These are phyloP conservation scores for Colletotrichum chlorophyti DNA, from an alignment of 2,329 filamentous ascomycete species.

Conservation along the genomic window DNA sequence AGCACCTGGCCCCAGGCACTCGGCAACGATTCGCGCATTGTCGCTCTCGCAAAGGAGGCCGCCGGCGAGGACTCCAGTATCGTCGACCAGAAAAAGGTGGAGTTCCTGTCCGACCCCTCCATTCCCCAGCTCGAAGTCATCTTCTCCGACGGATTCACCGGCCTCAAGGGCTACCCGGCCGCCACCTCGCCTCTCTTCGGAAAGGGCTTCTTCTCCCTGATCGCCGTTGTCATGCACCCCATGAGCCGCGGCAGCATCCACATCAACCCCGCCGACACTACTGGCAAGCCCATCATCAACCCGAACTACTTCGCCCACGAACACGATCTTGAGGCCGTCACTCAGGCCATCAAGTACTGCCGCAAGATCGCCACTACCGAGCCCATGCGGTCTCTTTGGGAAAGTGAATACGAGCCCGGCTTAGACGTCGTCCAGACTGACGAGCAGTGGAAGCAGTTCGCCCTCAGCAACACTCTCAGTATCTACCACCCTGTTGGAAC, in stretches of 20 bases:
- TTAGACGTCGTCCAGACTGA: conserved; percentile 30
- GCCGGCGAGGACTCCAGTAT: conserved; percentile 35
- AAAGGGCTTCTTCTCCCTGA: conserved; percentile 36
- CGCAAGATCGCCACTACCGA: conserved; percentile 39
- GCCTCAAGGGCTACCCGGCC: conserved; percentile 43
- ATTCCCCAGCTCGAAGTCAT: conserved; percentile 51
- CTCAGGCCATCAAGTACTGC: conserved; percentile 39
- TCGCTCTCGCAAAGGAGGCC: conserved; percentile 41
- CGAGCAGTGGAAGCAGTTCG: conserved; percentile 31
- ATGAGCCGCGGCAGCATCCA: conserved; percentile 41
- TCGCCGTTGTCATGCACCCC: conserved; percentile 38
- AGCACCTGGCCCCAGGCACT: conserved; percentile 47
- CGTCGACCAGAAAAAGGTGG: conserved; percentile 46
- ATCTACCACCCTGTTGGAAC: conserved; percentile 52
- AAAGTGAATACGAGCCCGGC: conserved; percentile 42
- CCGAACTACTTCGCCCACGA: conserved; percentile 37
- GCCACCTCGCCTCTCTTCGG: conserved; percentile 37
- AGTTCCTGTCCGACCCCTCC: conserved; percentile 42
- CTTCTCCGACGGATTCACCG: conserved; percentile 53
- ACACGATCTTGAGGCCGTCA: conserved; percentile 35
- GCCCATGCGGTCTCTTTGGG: conserved; percentile 40
- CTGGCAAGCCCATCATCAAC: conserved; percentile 40
- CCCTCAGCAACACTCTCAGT: conserved; percentile 28
- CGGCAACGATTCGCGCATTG: conserved; percentile 38
- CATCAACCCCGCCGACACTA: conserved; percentile 41